Base-by-base conservation (phyloP, 2,329 filamentous ascomycete genomes). In the Penicillium decumbens region DNA sequence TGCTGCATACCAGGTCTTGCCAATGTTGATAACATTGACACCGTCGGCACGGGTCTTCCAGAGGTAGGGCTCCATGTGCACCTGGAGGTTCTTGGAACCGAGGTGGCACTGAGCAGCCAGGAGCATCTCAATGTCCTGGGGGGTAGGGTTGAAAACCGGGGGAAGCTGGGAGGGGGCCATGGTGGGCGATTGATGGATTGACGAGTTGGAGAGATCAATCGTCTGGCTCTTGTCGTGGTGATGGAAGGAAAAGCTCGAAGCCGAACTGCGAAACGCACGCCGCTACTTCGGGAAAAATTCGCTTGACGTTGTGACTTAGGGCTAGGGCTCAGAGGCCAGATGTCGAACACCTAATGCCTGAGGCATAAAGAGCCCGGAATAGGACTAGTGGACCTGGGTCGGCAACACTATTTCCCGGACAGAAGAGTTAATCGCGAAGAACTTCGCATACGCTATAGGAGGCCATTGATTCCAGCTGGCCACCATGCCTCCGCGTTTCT, bases 31-130 rank as follows among this genome's bases (percentile, higher is more conserved):
- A 65, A 98, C 84, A 77, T 98, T 98, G 81, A 98, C 87, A 79
- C 93, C 93, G 71, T 98, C 95, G 64, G 89, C 87, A 74, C 93
- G 89, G 76, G 90, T 95, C 88, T 98, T 98, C 92, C 92, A 98
- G 72, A 98, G 87, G 83, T 98, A 98, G 66, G 90, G 88, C 80
- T 95, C 89, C 90, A 96, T 97, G 83, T 97, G 91, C 74, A 95
- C 89, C 84, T 97, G 93, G 70, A 98, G 77, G 85, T 98, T 98
- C 89, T 97, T 97, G 79, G 87, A 89, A 71, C 93, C 93, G 69
- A 97, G 84, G 80, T 98, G 95, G 79, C 81, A 84, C 81, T 97
- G 91, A 71, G 95, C 91, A 72, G 91, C 88, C 69, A 98, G 88
- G 73, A 98, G 89, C 88, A 91, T 93, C 88, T 98, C 93, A 80